phyloP scores from a whole-genome alignment of 2,329 filamentous ascomycete genomes.

The Septoria petroselini region DNA sequence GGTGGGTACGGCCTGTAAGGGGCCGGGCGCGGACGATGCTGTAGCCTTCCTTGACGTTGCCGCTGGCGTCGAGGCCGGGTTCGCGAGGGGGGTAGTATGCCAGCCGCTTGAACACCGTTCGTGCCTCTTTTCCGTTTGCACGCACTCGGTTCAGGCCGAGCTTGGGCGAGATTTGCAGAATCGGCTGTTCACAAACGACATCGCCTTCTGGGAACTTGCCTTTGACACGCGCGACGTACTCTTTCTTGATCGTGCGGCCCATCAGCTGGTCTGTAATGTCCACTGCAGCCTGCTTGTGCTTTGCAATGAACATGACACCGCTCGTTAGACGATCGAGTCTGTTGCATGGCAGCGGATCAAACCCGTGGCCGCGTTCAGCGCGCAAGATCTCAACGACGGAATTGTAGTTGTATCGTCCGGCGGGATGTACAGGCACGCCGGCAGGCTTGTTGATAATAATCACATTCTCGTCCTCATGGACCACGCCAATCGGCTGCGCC shows the following conservation, averaged over 20 bases:
- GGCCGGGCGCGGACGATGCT: conserved; percentile 93
- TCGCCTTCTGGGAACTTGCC: conserved; percentile 90
- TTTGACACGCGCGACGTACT: conserved; percentile 88
- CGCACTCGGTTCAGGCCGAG: conserved; percentile 91
- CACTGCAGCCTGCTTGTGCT: conserved; percentile 76
- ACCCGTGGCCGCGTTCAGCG: conserved; percentile 61
- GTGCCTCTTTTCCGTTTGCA: conserved; percentile 83
- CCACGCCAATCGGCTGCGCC: conserved; percentile 70
- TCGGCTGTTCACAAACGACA: conserved; percentile 87
- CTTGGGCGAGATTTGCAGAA: conserved; percentile 91
- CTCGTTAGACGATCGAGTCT: conserved; percentile 91
- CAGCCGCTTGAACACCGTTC: conserved; percentile 84
- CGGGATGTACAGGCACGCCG: conserved; percentile 90
- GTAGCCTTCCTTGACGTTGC: conserved; percentile 57
- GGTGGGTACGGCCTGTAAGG: conserved; percentile 89
- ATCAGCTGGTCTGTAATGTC: conserved; percentile 72
- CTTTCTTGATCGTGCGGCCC: conserved; percentile 81
- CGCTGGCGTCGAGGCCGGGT: conserved; percentile 19
- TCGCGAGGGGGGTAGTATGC: conserved; percentile 72
- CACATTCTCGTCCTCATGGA: conserved; percentile 89
- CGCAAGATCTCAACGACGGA: conserved; percentile 91
- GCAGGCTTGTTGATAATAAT: conserved; percentile 97
- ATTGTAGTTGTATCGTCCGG: conserved; percentile 94
- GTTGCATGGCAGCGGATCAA: conserved; percentile 73
- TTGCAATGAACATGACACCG: conserved; percentile 97